Percentiles rank a stretch among this genome's conserved stretches.
phyloP scores from a whole-genome alignment of 495 filamentous ascomycete genomes.

The Thermochaetoides thermophila region DNA sequence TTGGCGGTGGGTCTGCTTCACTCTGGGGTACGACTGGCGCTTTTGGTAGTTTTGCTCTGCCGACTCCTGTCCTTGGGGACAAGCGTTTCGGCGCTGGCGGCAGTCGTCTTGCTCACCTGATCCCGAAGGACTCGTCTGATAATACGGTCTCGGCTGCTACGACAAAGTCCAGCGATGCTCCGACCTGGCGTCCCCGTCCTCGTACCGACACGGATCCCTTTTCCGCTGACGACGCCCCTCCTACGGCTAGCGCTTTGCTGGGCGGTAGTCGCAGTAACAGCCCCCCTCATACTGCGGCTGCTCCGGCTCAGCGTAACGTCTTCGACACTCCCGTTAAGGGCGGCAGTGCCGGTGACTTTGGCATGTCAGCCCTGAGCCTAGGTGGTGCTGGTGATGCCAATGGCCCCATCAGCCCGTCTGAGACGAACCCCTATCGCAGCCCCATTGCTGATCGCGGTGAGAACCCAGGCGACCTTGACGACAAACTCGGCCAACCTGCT shows the following conservation, averaged over 20 bases:
- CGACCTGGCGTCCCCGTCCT: constrained; percentile 34
- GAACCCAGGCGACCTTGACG: constrained; percentile 50
- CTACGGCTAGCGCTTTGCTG: constrained; percentile 67
- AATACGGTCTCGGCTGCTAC: too few species aligned
- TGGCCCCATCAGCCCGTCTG: constrained; percentile 66
- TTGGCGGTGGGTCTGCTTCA: constrained; percentile 34
- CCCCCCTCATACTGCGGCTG: constrained; percentile 31
- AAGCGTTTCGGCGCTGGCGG: constrained; percentile 64
- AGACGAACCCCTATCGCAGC: constrained; percentile 95
- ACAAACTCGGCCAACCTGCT: constrained; percentile 22
- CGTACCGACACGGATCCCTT: constrained; percentile 78
- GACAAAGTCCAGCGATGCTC: constrained; percentile 20
- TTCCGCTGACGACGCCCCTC: constrained; percentile 43
- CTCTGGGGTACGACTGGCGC: constrained; percentile 63
- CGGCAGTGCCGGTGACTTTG: constrained; percentile 49
- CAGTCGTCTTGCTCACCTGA: constrained; percentile 70
- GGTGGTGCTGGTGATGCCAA: constrained; percentile 36
- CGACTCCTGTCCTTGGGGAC: constrained; percentile 41
- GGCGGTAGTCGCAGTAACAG: constrained; percentile 57
- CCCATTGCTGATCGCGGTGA: constrained; percentile 50
- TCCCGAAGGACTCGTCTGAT: constrained; percentile 63
- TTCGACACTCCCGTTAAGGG: constrained; percentile 46
- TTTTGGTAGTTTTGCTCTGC: constrained; percentile 72
- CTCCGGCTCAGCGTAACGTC: constrained; percentile 23
- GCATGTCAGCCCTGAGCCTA: constrained; percentile 65